Evolutionary conservation across 768 basidiomycete genomes (phyloP).

Genomic region (Termitomyces sp.): DNA sequence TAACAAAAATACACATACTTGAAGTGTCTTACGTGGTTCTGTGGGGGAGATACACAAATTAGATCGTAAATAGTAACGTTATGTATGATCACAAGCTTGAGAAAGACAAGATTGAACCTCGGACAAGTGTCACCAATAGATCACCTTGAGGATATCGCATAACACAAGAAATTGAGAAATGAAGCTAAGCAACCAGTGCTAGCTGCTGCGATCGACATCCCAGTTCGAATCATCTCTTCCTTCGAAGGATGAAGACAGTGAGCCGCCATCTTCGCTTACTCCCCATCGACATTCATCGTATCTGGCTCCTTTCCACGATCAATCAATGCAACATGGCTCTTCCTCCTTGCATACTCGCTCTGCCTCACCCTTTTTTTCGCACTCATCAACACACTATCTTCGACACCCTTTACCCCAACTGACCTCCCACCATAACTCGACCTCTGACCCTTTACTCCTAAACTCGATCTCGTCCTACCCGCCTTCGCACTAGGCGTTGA

Average conservation of each 20-base stretch:
- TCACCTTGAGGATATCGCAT: background rate
- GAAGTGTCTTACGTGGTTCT: background rate
- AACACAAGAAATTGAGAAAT: background rate
- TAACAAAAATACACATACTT: background rate
- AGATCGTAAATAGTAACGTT: background rate
- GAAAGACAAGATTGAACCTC: background rate
- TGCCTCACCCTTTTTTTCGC: constrained; percentile 71
- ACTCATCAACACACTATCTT: constrained; percentile 43
- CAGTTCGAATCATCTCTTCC: background rate
- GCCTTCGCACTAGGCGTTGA: constrained; percentile 18
- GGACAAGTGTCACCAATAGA: background rate
- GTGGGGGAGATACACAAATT: background rate
- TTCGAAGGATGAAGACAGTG: background rate
- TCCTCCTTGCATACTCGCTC: constrained; percentile 65
- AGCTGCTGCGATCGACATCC: background rate
- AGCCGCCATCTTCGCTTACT: background rate
- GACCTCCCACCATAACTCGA: constrained; percentile 31
- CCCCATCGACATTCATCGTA: constrained; percentile 10
- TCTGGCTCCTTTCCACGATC: background rate
- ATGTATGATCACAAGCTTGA: background rate
- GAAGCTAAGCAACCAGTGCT: background rate
- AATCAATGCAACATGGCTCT: constrained; percentile 31
- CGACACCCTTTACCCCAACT: constrained; percentile 23
- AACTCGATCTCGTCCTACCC: constrained; percentile 44
- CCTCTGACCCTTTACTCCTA: constrained; percentile 35